A percentile compares a stretch with the other conserved stretches of the same genome.
phyloP scores from a whole-genome alignment of 1,139 yeast species.

The Nakaseomyces delphensis region DNA sequence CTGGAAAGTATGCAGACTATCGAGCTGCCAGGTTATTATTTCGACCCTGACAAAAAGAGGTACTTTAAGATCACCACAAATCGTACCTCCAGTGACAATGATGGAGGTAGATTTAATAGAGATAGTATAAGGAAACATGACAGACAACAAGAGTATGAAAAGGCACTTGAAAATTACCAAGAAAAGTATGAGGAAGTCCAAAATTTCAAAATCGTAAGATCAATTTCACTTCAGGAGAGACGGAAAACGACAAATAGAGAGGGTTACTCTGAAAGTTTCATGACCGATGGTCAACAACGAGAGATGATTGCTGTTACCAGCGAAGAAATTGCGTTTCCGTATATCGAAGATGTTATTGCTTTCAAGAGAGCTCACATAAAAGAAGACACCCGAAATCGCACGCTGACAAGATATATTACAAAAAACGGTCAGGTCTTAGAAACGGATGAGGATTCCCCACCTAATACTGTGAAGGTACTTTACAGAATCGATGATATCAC shows the following conservation, averaged over 20 bases:
- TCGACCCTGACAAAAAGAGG: conserved; percentile 36
- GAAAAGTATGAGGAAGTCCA: conserved; percentile 2
- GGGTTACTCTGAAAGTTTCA: neutral
- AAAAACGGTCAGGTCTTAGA: neutral
- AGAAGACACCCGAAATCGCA: neutral
- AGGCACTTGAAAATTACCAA: conserved; percentile 2
- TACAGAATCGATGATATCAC: neutral
- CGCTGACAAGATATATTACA: neutral
- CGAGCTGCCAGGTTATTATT: conserved; percentile 42
- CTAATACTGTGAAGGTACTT: neutral
- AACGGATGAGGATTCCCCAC: neutral
- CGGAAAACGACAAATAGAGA: neutral
- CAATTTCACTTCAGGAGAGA: neutral
- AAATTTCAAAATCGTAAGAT: neutral
- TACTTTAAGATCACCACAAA: conserved; percentile 37
- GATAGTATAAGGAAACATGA: conserved; percentile 12
- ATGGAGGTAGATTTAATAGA: conserved; percentile 8
- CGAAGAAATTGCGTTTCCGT: neutral
- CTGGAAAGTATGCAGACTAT: conserved; percentile 2
- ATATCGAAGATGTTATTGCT: neutral
- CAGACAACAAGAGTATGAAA: conserved; percentile 6
- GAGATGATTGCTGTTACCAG: neutral
- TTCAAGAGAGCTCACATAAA: neutral
- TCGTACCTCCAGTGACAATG: neutral
- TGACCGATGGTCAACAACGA: neutral